Percentiles rank a stretch among this genome's conserved stretches.
phyloP scores from a whole-genome alignment of 352 stramenopile genomes.

The Phytophthora sojae region DNA sequence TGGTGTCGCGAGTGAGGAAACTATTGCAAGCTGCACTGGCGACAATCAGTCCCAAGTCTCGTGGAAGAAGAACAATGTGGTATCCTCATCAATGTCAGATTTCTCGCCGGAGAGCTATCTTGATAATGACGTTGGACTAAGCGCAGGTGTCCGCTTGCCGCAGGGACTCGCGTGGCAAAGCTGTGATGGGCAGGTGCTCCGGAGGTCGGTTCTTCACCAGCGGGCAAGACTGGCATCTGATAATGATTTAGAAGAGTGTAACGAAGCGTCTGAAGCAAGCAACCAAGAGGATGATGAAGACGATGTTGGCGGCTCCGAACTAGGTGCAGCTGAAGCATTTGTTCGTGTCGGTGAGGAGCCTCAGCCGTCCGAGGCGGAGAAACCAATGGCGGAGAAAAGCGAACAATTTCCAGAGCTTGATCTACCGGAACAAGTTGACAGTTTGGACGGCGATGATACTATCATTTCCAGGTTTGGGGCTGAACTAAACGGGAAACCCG shows the following conservation, averaged over 20 bases:
- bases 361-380: background rate
- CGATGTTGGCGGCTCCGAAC: background rate
- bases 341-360: background rate
- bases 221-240: background rate
- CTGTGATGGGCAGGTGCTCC: constrained; percentile 31
- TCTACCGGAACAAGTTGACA: background rate
- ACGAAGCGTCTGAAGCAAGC: background rate
- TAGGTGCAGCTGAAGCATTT: background rate
- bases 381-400: background rate
- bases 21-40: background rate
- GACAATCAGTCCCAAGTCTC: background rate
- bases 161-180: constrained; percentile 23
- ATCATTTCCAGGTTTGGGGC: background rate
- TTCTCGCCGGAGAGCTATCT: background rate
- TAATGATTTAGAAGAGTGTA: background rate
- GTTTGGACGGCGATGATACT: background rate
- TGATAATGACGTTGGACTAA: constrained; percentile 1
- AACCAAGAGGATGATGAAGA: background rate
- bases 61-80: background rate
- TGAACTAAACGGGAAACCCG: background rate
- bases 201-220: background rate
- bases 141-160: constrained; percentile 3
- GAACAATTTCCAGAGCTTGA: background rate
- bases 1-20: background rate
- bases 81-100: constrained; percentile 25